Conservation (phyloP, 495 filamentous ascomycete genomes). For the Articulospora tetracladia region DNA sequence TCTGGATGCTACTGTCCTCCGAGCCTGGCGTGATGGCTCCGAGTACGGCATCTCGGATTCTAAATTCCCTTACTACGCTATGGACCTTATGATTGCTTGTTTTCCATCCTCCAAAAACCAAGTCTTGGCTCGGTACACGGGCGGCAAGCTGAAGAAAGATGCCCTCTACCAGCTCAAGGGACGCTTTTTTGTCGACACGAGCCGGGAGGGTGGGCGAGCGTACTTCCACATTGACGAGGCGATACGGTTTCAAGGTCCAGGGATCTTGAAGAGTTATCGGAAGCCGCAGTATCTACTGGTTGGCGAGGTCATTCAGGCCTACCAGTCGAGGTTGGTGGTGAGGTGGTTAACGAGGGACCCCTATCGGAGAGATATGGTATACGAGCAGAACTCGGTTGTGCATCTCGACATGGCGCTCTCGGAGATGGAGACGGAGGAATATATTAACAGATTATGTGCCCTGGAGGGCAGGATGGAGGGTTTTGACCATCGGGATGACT, state of each 20-base stretch:
- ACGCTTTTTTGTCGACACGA: conserved; percentile 10
- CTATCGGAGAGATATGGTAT: conserved; percentile 11
- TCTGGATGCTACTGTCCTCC: conserved; percentile 15
- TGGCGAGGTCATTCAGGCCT: conserved; percentile 4
- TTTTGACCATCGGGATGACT: conserved; percentile 11
- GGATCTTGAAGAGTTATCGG: conserved; percentile 8
- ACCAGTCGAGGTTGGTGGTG: conserved; percentile 1
- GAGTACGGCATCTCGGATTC: conserved; percentile 9
- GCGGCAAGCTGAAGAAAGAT: conserved; percentile 10
- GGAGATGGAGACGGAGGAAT: neutral
- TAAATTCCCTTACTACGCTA: conserved; percentile 14
- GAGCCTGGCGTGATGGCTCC: conserved; percentile 12
- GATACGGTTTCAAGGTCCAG: conserved; percentile 17
- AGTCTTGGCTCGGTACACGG: conserved; percentile 9
- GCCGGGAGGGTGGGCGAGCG: neutral
- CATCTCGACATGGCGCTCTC: neutral
- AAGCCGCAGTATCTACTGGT: conserved; percentile 11
- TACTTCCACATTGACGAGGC: conserved; percentile 19
- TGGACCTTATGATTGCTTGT: conserved; percentile 12
- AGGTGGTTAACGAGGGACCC: conserved; percentile 14
- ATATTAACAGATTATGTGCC: neutral
- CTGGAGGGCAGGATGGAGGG: conserved; percentile 16
- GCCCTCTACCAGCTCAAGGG: conserved; percentile 18
- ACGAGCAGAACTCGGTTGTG: conserved; percentile 11
- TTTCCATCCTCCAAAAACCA: conserved; percentile 7